A percentile compares a stretch with the other conserved stretches of the same genome.
These are phyloP conservation scores for Violaceomyces palustris DNA, from an alignment of 1,284 basidiomycete genomes.

Conservation along the genomic window DNA sequence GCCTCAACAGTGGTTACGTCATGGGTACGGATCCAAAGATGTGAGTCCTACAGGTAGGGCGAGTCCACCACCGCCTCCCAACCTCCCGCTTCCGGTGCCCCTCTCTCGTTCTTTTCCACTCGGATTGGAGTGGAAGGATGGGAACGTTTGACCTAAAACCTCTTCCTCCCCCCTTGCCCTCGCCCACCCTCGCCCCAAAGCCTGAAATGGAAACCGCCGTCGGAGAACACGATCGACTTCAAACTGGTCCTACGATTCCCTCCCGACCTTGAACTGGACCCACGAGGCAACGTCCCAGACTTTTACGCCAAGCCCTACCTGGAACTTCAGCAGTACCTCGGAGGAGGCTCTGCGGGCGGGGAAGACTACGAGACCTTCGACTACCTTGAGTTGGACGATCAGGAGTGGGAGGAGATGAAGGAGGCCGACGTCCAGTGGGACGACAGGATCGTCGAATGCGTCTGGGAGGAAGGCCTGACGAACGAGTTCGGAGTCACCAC, in stretches of 20 bases:
- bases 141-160: not conserved
- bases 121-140: too few species aligned
- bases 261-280: conserved; percentile 54
- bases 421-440: conserved; percentile 77
- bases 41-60: too few species aligned
- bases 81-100: too few species aligned
- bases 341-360: conserved; percentile 29
- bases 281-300: conserved; percentile 61
- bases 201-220: conserved; percentile 94
- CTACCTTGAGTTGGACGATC: conserved; percentile 75
- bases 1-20: conserved; percentile 74
- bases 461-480: conserved; percentile 62
- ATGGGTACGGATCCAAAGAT: conserved; percentile 89
- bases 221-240: conserved; percentile 97
- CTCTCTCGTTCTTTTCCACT: too few species aligned
- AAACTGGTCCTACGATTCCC: conserved; percentile 89
- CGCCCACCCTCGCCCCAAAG: not conserved
- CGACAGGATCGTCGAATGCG: conserved; percentile 87
- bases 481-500: conserved; percentile 6
- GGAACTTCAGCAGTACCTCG: conserved; percentile 70
- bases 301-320: conserved; percentile 80
- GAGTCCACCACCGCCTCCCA: too few species aligned
- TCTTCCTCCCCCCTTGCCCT: too few species aligned
- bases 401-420: conserved; percentile 93
- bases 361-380: conserved; percentile 76